A percentile compares a stretch with the other conserved stretches of the same genome.
These are phyloP conservation scores for Xylaria arbuscula DNA, from an alignment of 2,329 filamentous ascomycete species.

Conservation along the genomic window DNA sequence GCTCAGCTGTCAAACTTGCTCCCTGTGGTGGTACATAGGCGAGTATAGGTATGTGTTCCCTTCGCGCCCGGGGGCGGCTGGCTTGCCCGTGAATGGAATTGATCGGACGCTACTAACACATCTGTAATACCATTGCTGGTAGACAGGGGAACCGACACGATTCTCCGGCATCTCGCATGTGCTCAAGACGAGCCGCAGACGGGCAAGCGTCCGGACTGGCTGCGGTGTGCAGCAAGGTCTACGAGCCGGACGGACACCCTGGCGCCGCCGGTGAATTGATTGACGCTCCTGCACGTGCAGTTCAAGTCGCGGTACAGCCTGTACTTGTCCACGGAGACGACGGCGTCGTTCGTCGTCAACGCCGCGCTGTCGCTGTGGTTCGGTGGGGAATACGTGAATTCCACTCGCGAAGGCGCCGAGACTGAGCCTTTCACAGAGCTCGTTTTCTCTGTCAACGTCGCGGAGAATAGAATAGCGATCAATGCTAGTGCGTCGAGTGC, in stretches of 20 bases:
- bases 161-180: background rate
- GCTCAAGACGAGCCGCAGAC: slow-evolving; percentile 48
- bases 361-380: slow-evolving; percentile 56
- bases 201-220: slow-evolving; percentile 57
- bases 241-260: slow-evolving; percentile 59
- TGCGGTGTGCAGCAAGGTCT: slow-evolving; percentile 61
- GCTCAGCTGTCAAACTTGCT: too few relatives aligned
- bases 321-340: slow-evolving; percentile 56
- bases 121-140: too few relatives aligned
- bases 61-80: too few relatives aligned
- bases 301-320: slow-evolving; percentile 60
- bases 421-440: slow-evolving; percentile 45
- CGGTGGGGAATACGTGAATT: slow-evolving; percentile 53
- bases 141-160: too few relatives aligned
- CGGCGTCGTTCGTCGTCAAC: slow-evolving; percentile 58
- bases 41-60: too few relatives aligned
- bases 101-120: too few relatives aligned
- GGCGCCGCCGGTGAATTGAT: slow-evolving; percentile 50
- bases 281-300: slow-evolving; percentile 56
- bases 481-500: slow-evolving; percentile 52
- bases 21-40: too few relatives aligned
- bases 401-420: slow-evolving; percentile 38
- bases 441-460: slow-evolving; percentile 54
- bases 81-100: too few relatives aligned
- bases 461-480: slow-evolving; percentile 49